Percentiles rank a stretch among this genome's conserved stretches.
These are phyloP conservation scores for Boletus reticuloceps DNA, from an alignment of 768 basidiomycete species.

Conservation along the genomic window DNA sequence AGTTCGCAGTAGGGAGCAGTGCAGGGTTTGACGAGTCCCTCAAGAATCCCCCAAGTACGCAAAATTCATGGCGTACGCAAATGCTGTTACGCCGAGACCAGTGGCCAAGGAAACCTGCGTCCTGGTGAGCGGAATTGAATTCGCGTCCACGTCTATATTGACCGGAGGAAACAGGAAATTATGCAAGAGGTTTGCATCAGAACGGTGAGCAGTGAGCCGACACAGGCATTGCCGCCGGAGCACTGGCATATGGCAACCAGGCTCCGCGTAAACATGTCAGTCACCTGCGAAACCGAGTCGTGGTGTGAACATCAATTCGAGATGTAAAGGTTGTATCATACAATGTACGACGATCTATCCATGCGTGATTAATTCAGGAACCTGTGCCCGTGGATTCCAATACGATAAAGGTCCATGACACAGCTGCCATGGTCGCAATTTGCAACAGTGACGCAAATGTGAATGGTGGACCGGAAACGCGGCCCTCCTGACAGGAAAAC, in stretches of 20 bases:
- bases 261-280: no score
- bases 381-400: neutral
- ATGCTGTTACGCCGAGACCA: constrained; percentile 45
- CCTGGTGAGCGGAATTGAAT: constrained; percentile 33
- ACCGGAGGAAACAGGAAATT: neutral
- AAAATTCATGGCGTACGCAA: constrained; percentile 46
- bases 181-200: no score
- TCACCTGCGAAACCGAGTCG: no score
- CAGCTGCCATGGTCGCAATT: neutral
- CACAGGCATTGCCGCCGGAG: no score
- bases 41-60: constrained; percentile 41
- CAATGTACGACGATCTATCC: neutral
- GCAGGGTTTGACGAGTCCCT: constrained; percentile 41
- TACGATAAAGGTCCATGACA: neutral
- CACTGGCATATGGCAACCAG: no score
- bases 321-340: neutral
- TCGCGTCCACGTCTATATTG: neutral
- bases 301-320: no score
- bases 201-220: no score
- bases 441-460: neutral
- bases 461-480: neutral
- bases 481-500: neutral
- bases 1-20: constrained; percentile 47
- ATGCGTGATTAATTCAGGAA: neutral
- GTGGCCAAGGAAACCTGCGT: constrained; percentile 53